Conservation (phyloP, 2,329 filamentous ascomycete genomes). For the Trichoderma sp. region DNA sequence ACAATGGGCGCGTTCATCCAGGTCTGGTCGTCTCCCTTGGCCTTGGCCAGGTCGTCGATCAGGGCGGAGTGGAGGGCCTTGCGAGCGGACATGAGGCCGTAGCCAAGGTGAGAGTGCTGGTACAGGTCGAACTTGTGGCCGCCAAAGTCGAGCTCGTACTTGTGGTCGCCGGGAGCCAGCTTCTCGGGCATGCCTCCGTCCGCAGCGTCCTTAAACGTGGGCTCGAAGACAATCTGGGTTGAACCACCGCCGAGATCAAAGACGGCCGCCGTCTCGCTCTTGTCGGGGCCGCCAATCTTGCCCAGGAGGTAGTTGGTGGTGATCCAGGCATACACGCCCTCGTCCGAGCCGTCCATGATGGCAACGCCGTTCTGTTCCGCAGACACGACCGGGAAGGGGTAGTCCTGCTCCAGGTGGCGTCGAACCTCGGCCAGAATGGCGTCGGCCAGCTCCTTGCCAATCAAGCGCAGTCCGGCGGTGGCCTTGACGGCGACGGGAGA, state of each 20-base stretch:
- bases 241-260: conserved; percentile 97
- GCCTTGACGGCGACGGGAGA: conserved; percentile 97
- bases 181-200: conserved; percentile 82
- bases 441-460: conserved; percentile 78
- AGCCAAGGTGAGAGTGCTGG: conserved; percentile 97
- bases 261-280: conserved; percentile 86
- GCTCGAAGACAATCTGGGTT: conserved; percentile 98
- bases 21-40: conserved; percentile 59
- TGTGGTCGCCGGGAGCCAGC: conserved; percentile 89
- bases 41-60: conserved; percentile 69
- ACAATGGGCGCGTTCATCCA: conserved; percentile 73
- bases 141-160: conserved; percentile 88
- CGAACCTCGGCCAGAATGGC: conserved; percentile 87
- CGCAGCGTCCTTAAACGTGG: conserved; percentile 76
- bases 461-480: conserved; percentile 86
- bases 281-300: conserved; percentile 92
- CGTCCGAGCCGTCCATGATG: conserved; percentile 96
- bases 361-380: conserved; percentile 83
- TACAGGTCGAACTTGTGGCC: conserved; percentile 91
- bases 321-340: conserved; percentile 99
- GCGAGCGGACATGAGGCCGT: conserved; percentile 93
- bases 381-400: conserved; percentile 92
- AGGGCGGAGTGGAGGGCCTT: conserved; percentile 79
- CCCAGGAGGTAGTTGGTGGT: conserved; percentile 98
- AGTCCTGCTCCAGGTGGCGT: conserved; percentile 78